Conservation (phyloP, 306 rosid genomes). For the Myrica gale region DNA sequence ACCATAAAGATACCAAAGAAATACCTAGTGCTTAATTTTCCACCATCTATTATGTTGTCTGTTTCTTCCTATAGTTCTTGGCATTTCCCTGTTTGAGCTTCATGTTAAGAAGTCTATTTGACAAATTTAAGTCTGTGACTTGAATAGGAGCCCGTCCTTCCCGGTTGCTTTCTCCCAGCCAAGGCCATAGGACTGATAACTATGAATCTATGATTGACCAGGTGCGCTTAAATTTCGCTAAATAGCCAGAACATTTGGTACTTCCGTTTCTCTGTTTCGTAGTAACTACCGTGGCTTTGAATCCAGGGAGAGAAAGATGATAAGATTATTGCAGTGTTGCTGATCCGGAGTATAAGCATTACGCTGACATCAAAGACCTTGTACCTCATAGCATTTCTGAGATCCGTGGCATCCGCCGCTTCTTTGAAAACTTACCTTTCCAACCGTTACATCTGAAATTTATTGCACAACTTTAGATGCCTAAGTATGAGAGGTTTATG, state of each 20-base stretch:
- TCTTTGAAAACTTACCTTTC: slow-evolving; percentile 89
- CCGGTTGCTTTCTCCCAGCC: slow-evolving; percentile 94
- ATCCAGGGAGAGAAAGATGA: slow-evolving; percentile 94
- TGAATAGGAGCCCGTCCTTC: slow-evolving; percentile 91
- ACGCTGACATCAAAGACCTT: slow-evolving; percentile 66
- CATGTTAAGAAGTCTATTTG: slow-evolving; percentile 1
- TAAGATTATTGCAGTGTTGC: slow-evolving; percentile 92
- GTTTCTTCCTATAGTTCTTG: not conserved
- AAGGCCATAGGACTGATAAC: slow-evolving; percentile 91
- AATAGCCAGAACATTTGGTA: not conserved
- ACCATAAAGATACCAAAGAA: no score
- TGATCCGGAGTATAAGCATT: slow-evolving; percentile 95
- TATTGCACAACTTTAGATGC: slow-evolving; percentile 5
- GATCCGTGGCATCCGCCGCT: slow-evolving; percentile 86
- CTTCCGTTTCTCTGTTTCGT: slow-evolving; percentile 7
- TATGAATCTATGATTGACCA: slow-evolving; percentile 99
- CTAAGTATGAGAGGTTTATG: slow-evolving; percentile 11
- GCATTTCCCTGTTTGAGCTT: slow-evolving; percentile 11
- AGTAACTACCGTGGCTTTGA: slow-evolving; percentile 4
- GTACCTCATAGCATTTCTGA: slow-evolving; percentile 92
- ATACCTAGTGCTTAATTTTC: no score
- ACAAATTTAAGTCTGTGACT: slow-evolving; percentile 26
- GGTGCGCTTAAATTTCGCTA: slow-evolving; percentile 42
- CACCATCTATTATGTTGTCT: no score
- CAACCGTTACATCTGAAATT: slow-evolving; percentile 5